Evolutionary conservation across 768 basidiomycete genomes (phyloP), one percentile per base, ranked within the genome.

Genomic region (Pisolithus tinctorius): DNA sequence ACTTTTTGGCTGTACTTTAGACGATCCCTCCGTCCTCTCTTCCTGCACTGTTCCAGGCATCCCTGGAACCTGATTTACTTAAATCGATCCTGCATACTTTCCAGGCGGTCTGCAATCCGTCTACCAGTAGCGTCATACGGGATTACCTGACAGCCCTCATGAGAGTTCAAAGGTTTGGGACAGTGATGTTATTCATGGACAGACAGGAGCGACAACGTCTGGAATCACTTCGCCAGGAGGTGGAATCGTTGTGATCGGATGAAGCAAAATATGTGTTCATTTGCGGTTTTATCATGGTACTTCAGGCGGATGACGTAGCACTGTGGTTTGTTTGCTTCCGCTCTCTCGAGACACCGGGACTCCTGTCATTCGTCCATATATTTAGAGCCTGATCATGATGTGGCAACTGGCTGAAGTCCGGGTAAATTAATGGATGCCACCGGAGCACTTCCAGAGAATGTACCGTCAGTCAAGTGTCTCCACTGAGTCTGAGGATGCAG

Each of bases 61-160:
- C 86, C 0, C 72, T 92, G 30, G 89, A 91, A 41, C 78, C 89
- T 0, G 59, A 73, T 1, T 59, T 86, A 26, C 75, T 92, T 16
- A 71, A 72, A 2, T 78, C 80, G 1, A 71, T 90, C 20, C 62
- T 90, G 25, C 67, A 72, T 27, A 76, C 74, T 3, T 79, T 89
- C 55, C 63, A 60, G 7, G 58, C 60, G 65, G 10, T 63, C 74
- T 50, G 56, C 51, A 41, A 54, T 42, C 26, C 49, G 16, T 46
- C 43, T 17, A 44, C 44, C 45, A 56, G 52, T 52, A 36, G 60
- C 54, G 25, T 58, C 55, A 66, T 79, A 1, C 63, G 64, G 31
- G 69, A 69, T 36, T 86, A 84, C 59, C 66, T 88, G 67, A 63
- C 71, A 14, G 68, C 69, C n/a, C 70, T 90, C 20, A 59, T 73